Evolutionary conservation across 2,329 filamentous ascomycete species (phyloP), one percentile per base, ranked within the genome.

Genomic region (Trichoderma sp.): DNA sequence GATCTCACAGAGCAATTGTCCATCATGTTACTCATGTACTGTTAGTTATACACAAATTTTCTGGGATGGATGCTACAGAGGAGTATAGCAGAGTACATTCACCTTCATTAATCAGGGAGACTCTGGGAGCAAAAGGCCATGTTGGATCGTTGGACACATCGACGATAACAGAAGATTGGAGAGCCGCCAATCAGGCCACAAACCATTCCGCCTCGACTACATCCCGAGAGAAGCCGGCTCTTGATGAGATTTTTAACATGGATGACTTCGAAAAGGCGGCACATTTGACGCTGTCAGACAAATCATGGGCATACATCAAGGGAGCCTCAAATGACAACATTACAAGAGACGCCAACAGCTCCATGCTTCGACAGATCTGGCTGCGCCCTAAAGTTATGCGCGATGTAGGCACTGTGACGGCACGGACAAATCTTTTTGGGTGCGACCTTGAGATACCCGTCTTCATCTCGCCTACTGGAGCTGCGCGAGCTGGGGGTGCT

Each of bases 241-340:
- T 70, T 3, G 21, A 39, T n/a, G 67, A 60, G 11, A 62, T 70
- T 34, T 62, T 70, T 28, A 70, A 53, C 28, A 61, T 62, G 67
- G 67, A 70, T 1, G 67, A 70, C 21, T 70, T 70, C n/a, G 67
- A 70, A 70, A 70, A 53, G 28, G 67, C 67, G 15, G 67, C 67
- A 24, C 67, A 70, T 26, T 4, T 21, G 11, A 36, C 57, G 9
- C 18, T 70, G 24, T 61, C 67, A 8, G 57, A 53, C 8, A 70
- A 70, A 14, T 70, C 67, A 9, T 70, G 67, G 67, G 67, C n/a
- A 2, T 70, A 70, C 15, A 70, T 70, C 21, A 53, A 53, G 1
- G 67, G 67, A 21, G 67, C 57, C 21, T 70, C 67, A 1, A 70
- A 70, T 36, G 67, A 70, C 26, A 61, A 70, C 39, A 62, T 70